Conservation (phyloP, 176 grass and related monocot species). For the Carex pumila region DNA sequence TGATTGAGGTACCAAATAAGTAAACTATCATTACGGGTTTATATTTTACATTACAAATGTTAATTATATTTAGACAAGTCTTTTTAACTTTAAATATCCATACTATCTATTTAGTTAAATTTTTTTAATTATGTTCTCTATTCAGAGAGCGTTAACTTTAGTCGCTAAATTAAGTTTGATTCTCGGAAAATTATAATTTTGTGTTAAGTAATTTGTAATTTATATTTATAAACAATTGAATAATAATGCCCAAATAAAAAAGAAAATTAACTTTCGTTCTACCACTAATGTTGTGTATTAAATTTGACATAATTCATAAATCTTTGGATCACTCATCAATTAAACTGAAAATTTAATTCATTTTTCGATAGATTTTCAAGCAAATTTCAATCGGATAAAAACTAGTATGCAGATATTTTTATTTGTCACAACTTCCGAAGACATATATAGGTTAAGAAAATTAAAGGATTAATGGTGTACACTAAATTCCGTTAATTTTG, state of each 20-base stretch:
- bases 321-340: neutral
- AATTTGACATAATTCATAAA: neutral
- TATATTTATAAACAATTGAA: neutral
- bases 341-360: neutral
- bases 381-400: neutral
- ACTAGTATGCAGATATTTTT: neutral
- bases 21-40: neutral
- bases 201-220: neutral
- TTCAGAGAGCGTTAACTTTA: no score
- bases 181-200: no score
- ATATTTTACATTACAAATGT: neutral
- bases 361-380: neutral
- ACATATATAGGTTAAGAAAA: no score
- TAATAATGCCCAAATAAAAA: neutral
- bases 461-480: no score
- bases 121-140: no score
- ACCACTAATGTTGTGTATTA: neutral
- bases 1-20: neutral
- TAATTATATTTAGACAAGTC: no score
- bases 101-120: no score
- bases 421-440: neutral
- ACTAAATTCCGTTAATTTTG: neutral
- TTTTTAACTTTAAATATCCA: no score
- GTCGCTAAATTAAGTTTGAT: no score
- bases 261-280: neutral